Base-by-base conservation (phyloP, 177 flowering plant genomes). In the Tripterygium wilfordii region DNA sequence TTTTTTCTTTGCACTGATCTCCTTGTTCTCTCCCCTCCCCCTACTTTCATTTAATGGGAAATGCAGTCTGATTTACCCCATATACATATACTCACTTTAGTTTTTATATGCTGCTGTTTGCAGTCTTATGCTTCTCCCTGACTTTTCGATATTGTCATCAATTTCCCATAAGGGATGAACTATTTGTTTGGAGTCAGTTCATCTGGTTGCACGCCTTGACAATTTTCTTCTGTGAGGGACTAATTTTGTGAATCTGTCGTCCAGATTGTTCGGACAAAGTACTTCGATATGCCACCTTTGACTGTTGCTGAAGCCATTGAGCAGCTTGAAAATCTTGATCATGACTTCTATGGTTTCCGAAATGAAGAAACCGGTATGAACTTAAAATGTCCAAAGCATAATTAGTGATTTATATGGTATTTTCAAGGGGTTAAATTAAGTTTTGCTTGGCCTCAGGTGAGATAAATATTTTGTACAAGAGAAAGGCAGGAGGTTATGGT, bases 261-360 rank as follows among this genome's bases (percentile, higher is more conserved):
- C 48, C 80, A 91, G 98, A 59, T 88, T 68, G 90, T 91, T 32
- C 81, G 98, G 2, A 91, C 88, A 17, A 91, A 91, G 58, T 80
- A 73, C 74, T 91, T 91, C 49, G 92, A 91, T 31, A 88, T 91
- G 95, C 96, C 96, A 35, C 98, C 98, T 25, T 60, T 91, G 69
- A 80, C 80, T 10, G 77, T 91, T 8, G 23, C 45, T 41, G 98
- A 91, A 67, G 96, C 98, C 29, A 37, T 85, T 49, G 86, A 81
- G 74, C 95, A 88, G 70, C 73, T 88, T 62, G 96, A 85, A 63
- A 77, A 72, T 64, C 63, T 91, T 25, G 79, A 80, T 63, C 98
- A 91, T 63, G 95, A 81, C 68, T 91, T 91, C 69, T 91, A 83
- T 57, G 95, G 71, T 39, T 91, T 91, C 53, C 77, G 86, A 33